Base-by-base conservation (phyloP, 495 filamentous ascomycete genomes). In the Aspergillus olivimuriae region DNA sequence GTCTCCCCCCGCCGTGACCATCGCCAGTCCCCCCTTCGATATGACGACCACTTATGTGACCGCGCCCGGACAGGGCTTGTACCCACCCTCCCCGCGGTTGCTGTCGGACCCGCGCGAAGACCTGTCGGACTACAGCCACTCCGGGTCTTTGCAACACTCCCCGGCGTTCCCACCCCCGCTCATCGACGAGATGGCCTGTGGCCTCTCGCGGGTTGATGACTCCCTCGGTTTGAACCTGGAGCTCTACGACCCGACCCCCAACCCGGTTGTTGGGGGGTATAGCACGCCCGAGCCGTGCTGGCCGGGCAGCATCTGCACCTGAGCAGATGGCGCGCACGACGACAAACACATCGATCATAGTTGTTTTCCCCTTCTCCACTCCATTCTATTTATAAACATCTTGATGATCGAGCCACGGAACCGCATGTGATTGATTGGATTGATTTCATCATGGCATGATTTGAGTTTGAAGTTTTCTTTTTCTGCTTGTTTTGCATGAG, bases 1-100 rank as follows among this genome's bases (percentile, higher is more conserved):
- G 17, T 69, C 69, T 28, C 62, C 69, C 19, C 66, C 66, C 7
- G 57, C 61, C 6, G 61, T 68, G 17, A 60, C 56, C 11, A 54
- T 70, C 18, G 57, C 65, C 32, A 62, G 49, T 40, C 66, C 69
- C 0, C 57, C 66, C 4, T 72, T 60, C 43, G 58, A 63, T 17
- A 18, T 63, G 15, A 43, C 52, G 34, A 55, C 56, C 20, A 41
- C 55, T n/a, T 72, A 65, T 35, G 53, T 61, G 33, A 61, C 66
- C 18, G 57, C 64, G 5, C 48, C 61, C 22, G 55, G 59, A 4
- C 59, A 66, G 34, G 50, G 50, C 9, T 47, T 68, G 11, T 70
- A 69, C 36, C 60, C 66, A 1, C 56, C 59, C 2, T 68, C 67
- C 3, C 62, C 67, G 4, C 59, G 57, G 12, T 44, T 59, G 19